Evolutionary conservation across 2,329 filamentous ascomycete species (phyloP).

Genomic region (Rhynchosporium secalis): DNA sequence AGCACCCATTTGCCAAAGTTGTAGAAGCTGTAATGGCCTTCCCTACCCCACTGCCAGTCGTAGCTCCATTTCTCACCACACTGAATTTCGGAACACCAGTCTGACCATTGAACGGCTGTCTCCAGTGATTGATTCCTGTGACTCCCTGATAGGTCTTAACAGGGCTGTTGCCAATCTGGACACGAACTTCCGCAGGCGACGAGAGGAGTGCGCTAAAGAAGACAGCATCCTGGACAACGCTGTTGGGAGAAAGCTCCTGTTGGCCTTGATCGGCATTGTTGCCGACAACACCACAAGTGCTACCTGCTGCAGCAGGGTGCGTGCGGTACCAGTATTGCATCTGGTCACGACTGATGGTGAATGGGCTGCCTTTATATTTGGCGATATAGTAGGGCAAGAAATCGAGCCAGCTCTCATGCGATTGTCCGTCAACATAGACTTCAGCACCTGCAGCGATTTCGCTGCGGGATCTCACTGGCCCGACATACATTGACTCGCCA

Average conservation of each 20-base stretch:
- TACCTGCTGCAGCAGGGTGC: slow-evolving; percentile 40
- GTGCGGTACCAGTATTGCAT: slow-evolving; percentile 48
- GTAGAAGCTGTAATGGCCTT: slow-evolving; percentile 32
- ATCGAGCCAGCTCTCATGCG: slow-evolving; percentile 52
- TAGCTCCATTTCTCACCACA: slow-evolving; percentile 33
- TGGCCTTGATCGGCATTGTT: slow-evolving; percentile 33
- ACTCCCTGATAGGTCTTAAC: slow-evolving; percentile 24
- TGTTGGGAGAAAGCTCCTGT: slow-evolving; percentile 30
- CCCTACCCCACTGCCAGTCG: slow-evolving; percentile 30
- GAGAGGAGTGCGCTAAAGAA: slow-evolving; percentile 39
- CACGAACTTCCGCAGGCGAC: slow-evolving; percentile 34
- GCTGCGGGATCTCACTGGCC: slow-evolving; percentile 44
- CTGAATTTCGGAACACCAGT: slow-evolving; percentile 38
- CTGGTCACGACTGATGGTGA: slow-evolving; percentile 38
- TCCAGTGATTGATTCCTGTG: slow-evolving; percentile 34
- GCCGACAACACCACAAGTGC: slow-evolving; percentile 40
- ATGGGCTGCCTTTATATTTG: slow-evolving; percentile 47
- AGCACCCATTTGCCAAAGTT: slow-evolving; percentile 26
- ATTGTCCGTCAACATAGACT: slow-evolving; percentile 49
- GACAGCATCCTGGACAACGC: slow-evolving; percentile 39
- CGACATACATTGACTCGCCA: slow-evolving; percentile 54
- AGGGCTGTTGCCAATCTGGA: slow-evolving; percentile 38
- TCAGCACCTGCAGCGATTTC: slow-evolving; percentile 45
- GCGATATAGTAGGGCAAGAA: slow-evolving; percentile 52
- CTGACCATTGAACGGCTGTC: slow-evolving; percentile 37